Evolutionary conservation across 352 stramenopile genomes (phyloP).

Genomic region (Thalassiosira ordinaria): DNA sequence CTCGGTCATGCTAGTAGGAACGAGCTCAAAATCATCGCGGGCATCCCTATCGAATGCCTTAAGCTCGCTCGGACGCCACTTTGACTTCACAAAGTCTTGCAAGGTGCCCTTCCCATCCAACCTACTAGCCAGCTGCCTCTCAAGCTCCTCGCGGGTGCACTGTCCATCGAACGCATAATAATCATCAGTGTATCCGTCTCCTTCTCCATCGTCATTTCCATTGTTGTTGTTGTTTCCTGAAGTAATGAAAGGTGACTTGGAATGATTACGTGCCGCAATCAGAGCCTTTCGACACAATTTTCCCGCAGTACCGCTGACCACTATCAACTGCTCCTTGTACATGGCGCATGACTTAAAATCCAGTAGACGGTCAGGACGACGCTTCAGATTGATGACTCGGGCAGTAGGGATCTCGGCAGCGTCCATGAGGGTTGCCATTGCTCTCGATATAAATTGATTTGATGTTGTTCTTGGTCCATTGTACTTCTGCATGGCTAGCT

Average conservation of each 20-base stretch:
- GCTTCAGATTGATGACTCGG: conserved; percentile 76
- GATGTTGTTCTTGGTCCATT: not conserved
- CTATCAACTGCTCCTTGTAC: conserved; percentile 54
- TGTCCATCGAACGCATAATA: conserved; percentile 70
- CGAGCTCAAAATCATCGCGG: conserved; percentile 45
- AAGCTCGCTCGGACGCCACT: conserved; percentile 78
- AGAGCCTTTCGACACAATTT: conserved; percentile 23
- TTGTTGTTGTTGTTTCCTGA: too few relatives aligned
- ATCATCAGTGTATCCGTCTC: too few relatives aligned
- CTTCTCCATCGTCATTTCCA: conserved; percentile 20
- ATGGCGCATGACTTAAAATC: conserved; percentile 63
- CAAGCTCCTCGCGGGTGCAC: conserved; percentile 28
- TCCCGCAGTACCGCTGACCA: conserved; percentile 61
- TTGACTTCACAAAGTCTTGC: conserved; percentile 46
- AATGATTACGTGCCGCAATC: conserved; percentile 2
- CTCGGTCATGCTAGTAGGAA: conserved; percentile 58
- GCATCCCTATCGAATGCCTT: conserved; percentile 72
- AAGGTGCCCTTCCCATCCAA: conserved; percentile 37
- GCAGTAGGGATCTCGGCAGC: conserved; percentile 49
- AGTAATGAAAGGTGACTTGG: conserved; percentile 2
- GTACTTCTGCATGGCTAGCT: conserved; percentile 1
- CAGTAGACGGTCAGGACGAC: conserved; percentile 65
- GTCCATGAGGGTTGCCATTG: conserved; percentile 44
- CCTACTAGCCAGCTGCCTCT: conserved; percentile 23
- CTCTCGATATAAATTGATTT: conserved; percentile 27